Evolutionary conservation across 2,329 filamentous ascomycete species (phyloP), one percentile per base, ranked within the genome.

Genomic region (Apiospora rasikravindrae): DNA sequence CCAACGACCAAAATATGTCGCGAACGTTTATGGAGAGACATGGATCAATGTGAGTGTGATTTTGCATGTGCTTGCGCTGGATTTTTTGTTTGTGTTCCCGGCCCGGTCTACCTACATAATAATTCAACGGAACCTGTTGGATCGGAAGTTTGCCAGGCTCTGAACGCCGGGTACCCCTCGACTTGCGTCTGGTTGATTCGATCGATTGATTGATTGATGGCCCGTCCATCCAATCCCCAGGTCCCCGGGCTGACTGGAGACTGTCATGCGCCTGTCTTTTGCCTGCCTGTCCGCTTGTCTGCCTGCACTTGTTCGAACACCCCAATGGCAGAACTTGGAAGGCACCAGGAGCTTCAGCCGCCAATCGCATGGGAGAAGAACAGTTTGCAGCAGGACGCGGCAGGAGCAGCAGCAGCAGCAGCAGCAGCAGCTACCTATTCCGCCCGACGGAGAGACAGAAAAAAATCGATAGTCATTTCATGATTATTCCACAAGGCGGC

Each of bases 1-100:
- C n/a, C 57, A 40, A 8, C 57, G 13, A 5, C 33, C 33, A 64
- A 24, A 64, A 40, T n/a, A 64, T 64, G 57, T 40, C 57, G 57
- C 33, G 29, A 40, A 64, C 57, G 57, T 64, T 64, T 64, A 40
- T 64, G 57, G 57, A 64, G 33, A 37, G 33, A n/a, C 57, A 64
- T 64, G 57, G 57, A 40, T 64, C 57, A 64, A 37, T 64, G 57
- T 64, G 11, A 64, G 57, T 64, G 10, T 10, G 57, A 64, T 40
- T 64, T 64, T 40, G 29, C 57, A 40, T 64, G 57, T 40, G 57
- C 57, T 64, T 24, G 57, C 10, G 57, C 57, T 64, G 57, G 29
- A n/a, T n/a, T n/a, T 40, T 64, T 40, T 64, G 8, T 64, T 64
- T n/a, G 33, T 64, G 29, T 40, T 40, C 57, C 22, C 57, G 8